Conservation (phyloP, 2,329 filamentous ascomycete species). For the Phaeosphaeria sp. region DNA sequence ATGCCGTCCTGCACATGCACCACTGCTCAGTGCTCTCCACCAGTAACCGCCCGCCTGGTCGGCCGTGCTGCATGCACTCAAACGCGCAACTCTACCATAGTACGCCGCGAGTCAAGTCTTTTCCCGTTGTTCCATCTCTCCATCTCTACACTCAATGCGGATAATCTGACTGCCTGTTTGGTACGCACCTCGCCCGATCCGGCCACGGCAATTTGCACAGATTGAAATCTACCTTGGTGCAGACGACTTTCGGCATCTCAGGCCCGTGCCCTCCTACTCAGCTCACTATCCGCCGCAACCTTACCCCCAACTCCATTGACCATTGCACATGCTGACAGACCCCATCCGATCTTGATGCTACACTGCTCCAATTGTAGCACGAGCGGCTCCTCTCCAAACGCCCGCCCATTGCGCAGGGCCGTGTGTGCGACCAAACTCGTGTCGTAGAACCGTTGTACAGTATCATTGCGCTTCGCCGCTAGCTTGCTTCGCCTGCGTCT, state of each 20-base stretch:
- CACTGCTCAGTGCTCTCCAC: neutral
- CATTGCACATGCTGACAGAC: neutral
- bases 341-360: neutral
- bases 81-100: constrained; percentile 4
- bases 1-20: neutral
- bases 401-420: neutral
- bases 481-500: neutral
- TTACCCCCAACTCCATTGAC: neutral
- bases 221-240: constrained; percentile 11
- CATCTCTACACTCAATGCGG: constrained; percentile 4
- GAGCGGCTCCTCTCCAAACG: neutral
- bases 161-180: constrained; percentile 2
- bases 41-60: neutral
- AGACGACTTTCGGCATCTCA: constrained; percentile 12
- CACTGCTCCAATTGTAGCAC: neutral
- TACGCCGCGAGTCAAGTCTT: constrained; percentile 1
- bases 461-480: neutral
- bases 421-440: constrained; percentile 2
- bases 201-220: constrained; percentile 19
- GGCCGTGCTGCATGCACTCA: constrained; percentile 3
- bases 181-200: constrained; percentile 8
- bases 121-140: neutral
- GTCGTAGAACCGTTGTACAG: constrained; percentile 1
- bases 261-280: constrained; percentile 17
- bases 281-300: neutral